A percentile compares a stretch with the other conserved stretches of the same genome.
phyloP scores from a whole-genome alignment of 306 rosid genomes.

The Chamaecrista fasciculata region DNA sequence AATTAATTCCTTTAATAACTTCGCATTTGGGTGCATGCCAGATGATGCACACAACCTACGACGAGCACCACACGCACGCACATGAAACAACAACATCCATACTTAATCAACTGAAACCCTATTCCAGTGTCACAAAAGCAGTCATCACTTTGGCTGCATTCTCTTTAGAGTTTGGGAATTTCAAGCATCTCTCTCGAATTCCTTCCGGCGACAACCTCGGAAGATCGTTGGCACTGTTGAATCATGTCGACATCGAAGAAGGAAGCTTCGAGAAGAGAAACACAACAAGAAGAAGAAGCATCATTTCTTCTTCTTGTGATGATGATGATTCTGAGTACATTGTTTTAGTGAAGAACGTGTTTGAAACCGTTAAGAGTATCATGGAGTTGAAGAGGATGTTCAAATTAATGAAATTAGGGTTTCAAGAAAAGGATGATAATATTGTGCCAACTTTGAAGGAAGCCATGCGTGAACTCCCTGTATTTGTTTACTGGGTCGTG shows the following conservation, averaged over 20 bases:
- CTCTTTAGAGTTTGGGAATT: conserved; percentile 38
- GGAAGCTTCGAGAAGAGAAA: conserved; percentile 13
- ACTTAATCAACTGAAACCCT: conserved; percentile 37
- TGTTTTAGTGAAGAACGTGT: conserved; percentile 25
- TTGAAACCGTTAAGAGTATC: conserved; percentile 51
- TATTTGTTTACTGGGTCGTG: conserved; percentile 44
- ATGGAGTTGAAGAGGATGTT: conserved; percentile 49
- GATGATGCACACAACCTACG: conserved; percentile 37
- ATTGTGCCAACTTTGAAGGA: conserved; percentile 36
- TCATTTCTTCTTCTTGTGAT: no score
- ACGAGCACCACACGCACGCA: conserved; percentile 30
- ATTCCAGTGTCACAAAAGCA: conserved; percentile 71
- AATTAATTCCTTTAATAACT: no score
- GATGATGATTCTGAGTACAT: conserved; percentile 25
- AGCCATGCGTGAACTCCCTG: conserved; percentile 42
- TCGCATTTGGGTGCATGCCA: no score
- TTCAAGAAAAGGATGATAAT: conserved; percentile 21
- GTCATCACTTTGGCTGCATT: conserved; percentile 42
- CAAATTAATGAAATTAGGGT: conserved; percentile 31
- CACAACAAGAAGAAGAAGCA: conserved; percentile 27
- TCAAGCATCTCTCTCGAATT: conserved; percentile 35
- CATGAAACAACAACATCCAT: conserved; percentile 39
- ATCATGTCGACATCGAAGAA: conserved; percentile 13
- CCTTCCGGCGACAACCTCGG: conserved; percentile 37
- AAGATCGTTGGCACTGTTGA: conserved; percentile 37